Evolutionary conservation across 83 land plant species (phyloP), one percentile per base, ranked within the genome.

Genomic region (Picea mariana): DNA sequence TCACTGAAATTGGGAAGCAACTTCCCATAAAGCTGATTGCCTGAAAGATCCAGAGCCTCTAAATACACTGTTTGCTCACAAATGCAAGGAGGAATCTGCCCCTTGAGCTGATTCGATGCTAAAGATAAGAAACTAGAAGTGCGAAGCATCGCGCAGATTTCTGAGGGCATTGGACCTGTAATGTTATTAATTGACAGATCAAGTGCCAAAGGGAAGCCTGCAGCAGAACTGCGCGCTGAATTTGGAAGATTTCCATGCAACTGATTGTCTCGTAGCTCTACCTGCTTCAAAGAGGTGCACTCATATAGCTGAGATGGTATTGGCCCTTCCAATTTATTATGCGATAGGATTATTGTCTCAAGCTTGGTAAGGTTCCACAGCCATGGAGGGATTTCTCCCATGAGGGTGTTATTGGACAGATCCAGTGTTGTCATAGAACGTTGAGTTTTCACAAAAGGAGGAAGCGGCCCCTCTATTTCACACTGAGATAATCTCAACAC

Each of bases 321-420:
- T 67, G 38, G 38, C 16, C 71, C 71, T 4, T 67, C 71, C 71
- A 67, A 67, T 67, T 24, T 15, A 67, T 67, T 67, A 5, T 67
- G 71, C 17, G 34, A 13, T 16, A 67, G 21, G 31, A 67, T 2
- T 26, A 67, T 27, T 17, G 12, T 16, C 38, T 67, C 17, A 1
- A 67, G 71, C 71, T 12, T 3, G 0, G 38, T 26, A 12, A 67
- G 71, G 1, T 67, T 67, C 71, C 71, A 67, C 17, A 67, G 71
- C 71, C 71, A 67, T 12, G 38, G 31, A 27, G 71, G 38, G 71
- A 67, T 67, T 26, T 78, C 79, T 4, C 95, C 97, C 42, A 27
- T 52, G 34, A 94, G 64, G 26, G 82, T 80, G 89, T 86, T 86
- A 83, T 86, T 79, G 59, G 97, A 89, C 3, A 92, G 80, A 3